Evolutionary conservation across 2,329 filamentous ascomycete species (phyloP).

Genomic region (Mycosphaerelloides madeirae): DNA sequence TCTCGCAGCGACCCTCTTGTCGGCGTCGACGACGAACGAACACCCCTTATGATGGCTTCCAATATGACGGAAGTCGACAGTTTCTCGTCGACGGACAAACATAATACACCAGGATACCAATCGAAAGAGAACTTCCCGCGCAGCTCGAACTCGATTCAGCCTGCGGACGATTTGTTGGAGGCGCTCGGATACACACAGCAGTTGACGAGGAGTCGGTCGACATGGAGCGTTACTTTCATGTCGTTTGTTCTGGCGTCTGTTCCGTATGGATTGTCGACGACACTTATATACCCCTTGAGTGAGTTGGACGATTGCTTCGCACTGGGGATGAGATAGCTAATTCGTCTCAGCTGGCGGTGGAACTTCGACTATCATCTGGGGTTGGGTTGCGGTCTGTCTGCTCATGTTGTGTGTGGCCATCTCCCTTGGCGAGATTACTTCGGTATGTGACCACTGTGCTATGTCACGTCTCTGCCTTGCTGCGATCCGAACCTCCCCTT

Average conservation of each 20-base stretch:
- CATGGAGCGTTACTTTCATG: conserved; percentile 68
- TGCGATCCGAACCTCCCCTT: no score
- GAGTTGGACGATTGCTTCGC: no score
- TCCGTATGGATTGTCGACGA: conserved; percentile 68
- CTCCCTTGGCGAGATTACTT: conserved; percentile 69
- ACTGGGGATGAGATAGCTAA: no score
- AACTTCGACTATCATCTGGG: conserved; percentile 67
- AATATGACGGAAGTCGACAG: conserved; percentile 12
- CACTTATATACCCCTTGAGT: conserved; percentile 61
- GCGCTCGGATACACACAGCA: conserved; percentile 64
- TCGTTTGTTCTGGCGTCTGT: conserved; percentile 71
- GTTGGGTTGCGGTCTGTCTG: conserved; percentile 62
- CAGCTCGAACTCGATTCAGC: conserved; percentile 21
- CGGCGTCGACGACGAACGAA: conserved; percentile 1
- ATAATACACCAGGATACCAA: background rate
- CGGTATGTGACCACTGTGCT: conserved; percentile 34
- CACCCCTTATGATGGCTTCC: conserved; percentile 5
- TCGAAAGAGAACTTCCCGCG: conserved; percentile 8
- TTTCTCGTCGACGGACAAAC: conserved; percentile 8
- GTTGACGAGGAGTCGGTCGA: conserved; percentile 60
- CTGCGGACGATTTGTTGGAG: conserved; percentile 59
- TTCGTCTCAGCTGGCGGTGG: conserved; percentile 49
- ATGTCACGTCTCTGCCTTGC: background rate
- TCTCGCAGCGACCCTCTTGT: conserved; percentile 10
- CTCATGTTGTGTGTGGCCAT: conserved; percentile 68